A percentile compares a stretch with the other conserved stretches of the same genome.
Evolutionary conservation across 805 yeast genomes (phyloP).

Genomic region (Yamadazyma kitorensis): DNA sequence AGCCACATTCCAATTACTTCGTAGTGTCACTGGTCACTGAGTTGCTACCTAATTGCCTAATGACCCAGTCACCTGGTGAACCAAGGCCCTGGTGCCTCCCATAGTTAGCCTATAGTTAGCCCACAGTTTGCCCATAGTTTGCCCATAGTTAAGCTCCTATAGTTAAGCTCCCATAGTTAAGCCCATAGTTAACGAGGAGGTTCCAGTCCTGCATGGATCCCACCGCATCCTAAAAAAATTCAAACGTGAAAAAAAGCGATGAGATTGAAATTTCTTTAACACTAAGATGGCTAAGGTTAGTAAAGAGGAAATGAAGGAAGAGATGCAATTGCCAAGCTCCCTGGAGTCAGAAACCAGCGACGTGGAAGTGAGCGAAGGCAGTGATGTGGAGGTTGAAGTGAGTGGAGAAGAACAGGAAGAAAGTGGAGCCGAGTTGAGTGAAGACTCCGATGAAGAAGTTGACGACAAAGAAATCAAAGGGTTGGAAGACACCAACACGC

Average conservation of each 20-base stretch:
- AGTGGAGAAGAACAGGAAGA: conserved; percentile 11
- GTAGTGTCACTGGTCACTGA: too few relatives aligned
- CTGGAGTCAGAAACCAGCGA: conserved; percentile 5
- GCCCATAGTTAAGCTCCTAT: too few relatives aligned
- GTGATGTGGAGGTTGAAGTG: conserved; percentile 12
- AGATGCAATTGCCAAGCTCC: not conserved
- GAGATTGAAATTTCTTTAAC: too few relatives aligned
- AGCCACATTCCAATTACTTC: conserved; percentile 48
- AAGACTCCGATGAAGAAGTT: conserved; percentile 21
- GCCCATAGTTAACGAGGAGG: too few relatives aligned
- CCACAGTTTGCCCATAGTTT: too few relatives aligned
- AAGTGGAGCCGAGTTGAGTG: conserved; percentile 17
- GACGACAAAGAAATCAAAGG: conserved; percentile 23
- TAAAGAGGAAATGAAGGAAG: conserved; percentile 1
- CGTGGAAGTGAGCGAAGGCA: conserved; percentile 12
- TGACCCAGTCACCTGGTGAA: too few relatives aligned
- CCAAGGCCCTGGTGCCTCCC: too few relatives aligned
- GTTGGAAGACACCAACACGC: conserved; percentile 18
- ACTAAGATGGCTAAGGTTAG: conserved; percentile 14
- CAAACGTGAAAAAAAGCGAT: conserved; percentile 7
- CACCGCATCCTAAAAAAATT: not conserved
- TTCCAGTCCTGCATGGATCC: conserved; percentile 1
- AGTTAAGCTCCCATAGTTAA: too few relatives aligned
- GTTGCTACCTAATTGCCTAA: too few relatives aligned
- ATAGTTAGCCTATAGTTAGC: too few relatives aligned